Evolutionary conservation across 2,329 filamentous ascomycete genomes (phyloP).

Genomic region (Fusarium sp.): DNA sequence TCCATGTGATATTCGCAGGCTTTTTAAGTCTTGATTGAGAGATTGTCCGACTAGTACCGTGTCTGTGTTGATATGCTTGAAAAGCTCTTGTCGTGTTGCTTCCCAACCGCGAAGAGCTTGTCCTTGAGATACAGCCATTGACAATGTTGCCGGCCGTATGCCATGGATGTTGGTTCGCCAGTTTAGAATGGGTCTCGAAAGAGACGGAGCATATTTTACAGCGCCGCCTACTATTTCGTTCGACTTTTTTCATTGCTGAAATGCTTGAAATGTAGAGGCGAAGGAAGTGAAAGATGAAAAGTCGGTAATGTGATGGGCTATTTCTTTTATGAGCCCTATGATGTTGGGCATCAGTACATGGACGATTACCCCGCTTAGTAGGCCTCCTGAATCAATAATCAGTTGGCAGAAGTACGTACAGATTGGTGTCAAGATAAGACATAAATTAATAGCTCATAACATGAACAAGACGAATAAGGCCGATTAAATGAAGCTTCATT

Average conservation of each 20-base stretch:
- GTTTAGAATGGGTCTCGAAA: background rate
- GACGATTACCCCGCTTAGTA: background rate
- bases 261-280: accelerated
- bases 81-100: background rate
- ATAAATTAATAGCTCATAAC: background rate
- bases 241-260: background rate
- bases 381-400: background rate
- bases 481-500: too few species aligned
- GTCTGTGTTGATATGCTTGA: background rate
- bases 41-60: background rate
- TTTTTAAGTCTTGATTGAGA: background rate
- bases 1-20: background rate
- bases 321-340: background rate
- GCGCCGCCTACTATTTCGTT: background rate
- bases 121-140: background rate
- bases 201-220: background rate
- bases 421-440: background rate
- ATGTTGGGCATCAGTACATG: background rate
- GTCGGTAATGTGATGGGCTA: accelerated
- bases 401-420: background rate
- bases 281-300: accelerated
- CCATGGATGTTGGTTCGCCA: slow-evolving; percentile 12
- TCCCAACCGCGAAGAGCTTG: background rate
- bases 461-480: too few species aligned
- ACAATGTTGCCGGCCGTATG: background rate